Evolutionary conservation across 73 alveolate genomes (phyloP).

Genomic region (Urostyla sp.): DNA sequence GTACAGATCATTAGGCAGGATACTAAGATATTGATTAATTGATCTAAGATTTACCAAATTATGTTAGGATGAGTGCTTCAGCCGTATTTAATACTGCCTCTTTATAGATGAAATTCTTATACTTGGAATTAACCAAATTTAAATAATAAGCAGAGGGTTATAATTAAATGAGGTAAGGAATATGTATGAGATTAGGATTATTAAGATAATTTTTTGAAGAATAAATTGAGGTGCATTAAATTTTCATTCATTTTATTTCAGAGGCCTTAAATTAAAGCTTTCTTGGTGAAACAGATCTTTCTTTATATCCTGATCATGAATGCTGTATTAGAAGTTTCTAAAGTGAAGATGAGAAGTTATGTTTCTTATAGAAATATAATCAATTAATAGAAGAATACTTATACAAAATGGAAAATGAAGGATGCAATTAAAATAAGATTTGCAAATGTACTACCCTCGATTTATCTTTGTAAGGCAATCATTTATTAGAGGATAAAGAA

Average conservation of each 20-base stretch:
- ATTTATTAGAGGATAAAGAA: too few species aligned
- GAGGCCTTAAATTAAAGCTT: neutral
- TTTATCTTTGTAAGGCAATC: neutral
- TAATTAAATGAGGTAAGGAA: too few species aligned
- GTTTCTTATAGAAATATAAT: neutral
- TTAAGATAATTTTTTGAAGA: conserved; percentile 36
- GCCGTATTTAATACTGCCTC: conserved; percentile 14
- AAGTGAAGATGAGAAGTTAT: neutral
- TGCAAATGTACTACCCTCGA: neutral
- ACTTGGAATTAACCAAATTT: too few species aligned
- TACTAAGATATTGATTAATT: conserved; percentile 38
- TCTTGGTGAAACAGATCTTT: neutral
- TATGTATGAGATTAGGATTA: too few species aligned
- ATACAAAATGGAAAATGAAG: neutral
- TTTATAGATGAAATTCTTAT: neutral
- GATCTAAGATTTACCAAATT: conserved; percentile 13
- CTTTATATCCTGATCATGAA: neutral
- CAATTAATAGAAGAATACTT: neutral
- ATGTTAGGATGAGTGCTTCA: conserved; percentile 13
- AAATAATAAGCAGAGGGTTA: too few species aligned
- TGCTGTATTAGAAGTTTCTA: conserved; percentile 20
- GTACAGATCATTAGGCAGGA: conserved; percentile 75
- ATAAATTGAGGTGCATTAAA: neutral
- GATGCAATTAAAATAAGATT: neutral
- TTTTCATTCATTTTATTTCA: conserved; percentile 39